A percentile compares a stretch with the other conserved stretches of the same genome.
Conservation (phyloP, 192 early-diverging fungal genomes). For the Coemansia brasiliensis region DNA sequence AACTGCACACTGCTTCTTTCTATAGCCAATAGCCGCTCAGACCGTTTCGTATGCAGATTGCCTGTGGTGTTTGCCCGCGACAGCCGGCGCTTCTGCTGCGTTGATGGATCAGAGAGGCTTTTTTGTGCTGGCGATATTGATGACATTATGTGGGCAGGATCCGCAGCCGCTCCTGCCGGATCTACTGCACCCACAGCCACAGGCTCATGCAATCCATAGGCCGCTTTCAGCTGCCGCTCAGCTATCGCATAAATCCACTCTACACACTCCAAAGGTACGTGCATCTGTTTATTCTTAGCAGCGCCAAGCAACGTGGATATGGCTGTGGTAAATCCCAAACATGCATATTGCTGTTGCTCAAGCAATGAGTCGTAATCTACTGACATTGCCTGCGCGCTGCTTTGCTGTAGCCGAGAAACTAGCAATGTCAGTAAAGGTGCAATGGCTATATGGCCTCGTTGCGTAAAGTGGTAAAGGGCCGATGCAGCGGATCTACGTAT, state of each 20-base stretch:
- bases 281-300: background rate
- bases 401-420: constrained; percentile 71
- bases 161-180: background rate
- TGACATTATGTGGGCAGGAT: constrained; percentile 3
- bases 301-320: constrained; percentile 63
- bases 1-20: constrained; percentile 19
- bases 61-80: too few relatives aligned
- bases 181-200: constrained; percentile 2
- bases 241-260: constrained; percentile 78
- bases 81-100: too few relatives aligned
- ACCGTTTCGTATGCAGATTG: too few relatives aligned
- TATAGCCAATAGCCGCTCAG: background rate
- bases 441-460: too few relatives aligned
- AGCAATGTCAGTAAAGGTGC: constrained; percentile 64
- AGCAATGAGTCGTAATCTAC: constrained; percentile 32
- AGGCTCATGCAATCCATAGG: constrained; percentile 27
- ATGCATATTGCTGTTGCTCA: constrained; percentile 44
- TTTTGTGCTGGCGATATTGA: background rate
- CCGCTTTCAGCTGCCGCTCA: constrained; percentile 69
- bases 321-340: constrained; percentile 63
- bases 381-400: constrained; percentile 57
- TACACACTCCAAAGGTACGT: constrained; percentile 69
- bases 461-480: constrained; percentile 13
- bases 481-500: constrained; percentile 78
- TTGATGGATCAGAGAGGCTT: too few relatives aligned